A percentile compares a stretch with the other conserved stretches of the same genome.
phyloP scores from a whole-genome alignment of 2,329 filamentous ascomycete species.

The Didymella exigua region DNA sequence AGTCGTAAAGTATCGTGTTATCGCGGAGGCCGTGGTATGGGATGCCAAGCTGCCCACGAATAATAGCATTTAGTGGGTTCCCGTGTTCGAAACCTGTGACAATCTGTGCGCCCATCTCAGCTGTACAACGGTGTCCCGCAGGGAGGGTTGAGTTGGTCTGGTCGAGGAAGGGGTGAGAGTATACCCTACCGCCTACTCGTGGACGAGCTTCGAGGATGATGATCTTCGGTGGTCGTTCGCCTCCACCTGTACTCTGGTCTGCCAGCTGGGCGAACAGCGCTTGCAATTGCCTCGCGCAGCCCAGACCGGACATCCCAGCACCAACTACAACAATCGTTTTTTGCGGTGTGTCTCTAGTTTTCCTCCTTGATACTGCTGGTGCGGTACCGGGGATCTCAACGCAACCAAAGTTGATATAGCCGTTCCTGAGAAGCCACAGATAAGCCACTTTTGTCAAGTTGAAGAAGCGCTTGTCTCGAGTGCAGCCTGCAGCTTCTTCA shows the following conservation, averaged over 20 bases:
- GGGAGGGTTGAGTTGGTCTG: constrained; percentile 60
- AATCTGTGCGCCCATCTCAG: constrained; percentile 97
- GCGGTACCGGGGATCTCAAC: constrained; percentile 67
- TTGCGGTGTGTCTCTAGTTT: constrained; percentile 56
- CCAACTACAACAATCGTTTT: constrained; percentile 87
- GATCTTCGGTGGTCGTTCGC: constrained; percentile 73
- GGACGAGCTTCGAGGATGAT: constrained; percentile 85
- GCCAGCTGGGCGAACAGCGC: constrained; percentile 82
- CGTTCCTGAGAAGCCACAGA: constrained; percentile 87
- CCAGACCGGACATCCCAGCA: constrained; percentile 91
- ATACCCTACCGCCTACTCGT: constrained; percentile 89
- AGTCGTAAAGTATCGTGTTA: constrained; percentile 87
- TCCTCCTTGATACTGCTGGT: constrained; percentile 42
- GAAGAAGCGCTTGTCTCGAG: constrained; percentile 86
- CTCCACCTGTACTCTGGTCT: constrained; percentile 66
- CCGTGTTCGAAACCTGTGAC: constrained; percentile 96
- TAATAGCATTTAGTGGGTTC: constrained; percentile 88
- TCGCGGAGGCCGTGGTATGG: constrained; percentile 82
- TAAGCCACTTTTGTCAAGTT: constrained; percentile 86
- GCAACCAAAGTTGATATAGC: constrained; percentile 97
- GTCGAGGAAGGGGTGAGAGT: constrained; percentile 75
- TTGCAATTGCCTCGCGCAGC: constrained; percentile 89
- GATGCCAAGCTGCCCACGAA: constrained; percentile 87
- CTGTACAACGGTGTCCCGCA: constrained; percentile 70
- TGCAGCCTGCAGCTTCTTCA: constrained; percentile 88